Evolutionary conservation across 1,284 basidiomycete species (phyloP), one percentile per base, ranked within the genome.

Genomic region (Gymnopus androsaceus): DNA sequence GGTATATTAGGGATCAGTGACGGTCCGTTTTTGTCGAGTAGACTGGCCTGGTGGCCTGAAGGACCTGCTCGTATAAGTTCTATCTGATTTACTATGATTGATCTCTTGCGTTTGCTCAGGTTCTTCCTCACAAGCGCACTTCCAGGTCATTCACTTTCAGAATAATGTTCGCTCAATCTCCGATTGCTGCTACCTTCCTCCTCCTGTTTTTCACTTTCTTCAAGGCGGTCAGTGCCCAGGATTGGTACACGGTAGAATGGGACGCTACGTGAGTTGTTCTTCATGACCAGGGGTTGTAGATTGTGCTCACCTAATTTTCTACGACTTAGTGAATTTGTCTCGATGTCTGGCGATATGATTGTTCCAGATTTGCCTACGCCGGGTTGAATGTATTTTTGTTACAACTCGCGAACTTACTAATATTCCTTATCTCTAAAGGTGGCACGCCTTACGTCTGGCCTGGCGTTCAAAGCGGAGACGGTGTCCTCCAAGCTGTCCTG

Each of bases 191-290:
- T 33, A 17, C 34, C 31, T 17, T n/a, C 36, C 27, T 37, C 21
- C 23, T 55, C 15, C 17, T 51, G 30, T 27, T 49, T 25, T 55
- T 31, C 21, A 14, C 38, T 28, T 37, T 48, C 28, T 34, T 51
- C 36, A 40, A 40, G n/a, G 36, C 34, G 36, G 57, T 59, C 37
- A 31, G 19, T 28, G 67, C 63, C 12, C 62, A 61, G 6, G 57
- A 66, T 44, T 69, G 69, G 67, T 68, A 67, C 52, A 67, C 69
- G 7, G 67, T 69, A 17, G 69, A 69, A 61, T 70, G 67, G 69
- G 65, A 69, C 57, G 69, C 65, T 28, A 45, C 55, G 63, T 61
- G 40, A 44, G 53, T 57, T 27, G 4, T 12, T 33, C 31, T 47
- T 28, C 47, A 12, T 21, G 41, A 19, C n/a, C n/a, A n/a, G n/a